phyloP scores from a whole-genome alignment of 129 eudicot species.

The Heracleum sosnowskyi region DNA sequence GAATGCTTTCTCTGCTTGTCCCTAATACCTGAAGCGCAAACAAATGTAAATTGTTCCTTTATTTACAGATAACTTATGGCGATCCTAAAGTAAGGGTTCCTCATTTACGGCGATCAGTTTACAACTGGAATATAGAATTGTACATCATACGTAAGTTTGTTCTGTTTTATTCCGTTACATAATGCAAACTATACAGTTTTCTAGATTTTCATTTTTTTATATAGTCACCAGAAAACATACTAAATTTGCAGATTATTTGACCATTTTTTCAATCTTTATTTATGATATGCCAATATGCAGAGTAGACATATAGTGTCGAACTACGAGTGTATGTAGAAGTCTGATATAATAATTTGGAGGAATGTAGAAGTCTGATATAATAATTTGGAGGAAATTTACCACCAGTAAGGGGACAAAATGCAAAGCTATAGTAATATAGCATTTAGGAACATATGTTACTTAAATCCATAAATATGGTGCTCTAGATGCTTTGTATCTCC shows the following conservation, averaged over 20 bases:
- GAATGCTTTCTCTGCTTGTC: conserved; percentile 8
- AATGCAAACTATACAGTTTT: background rate
- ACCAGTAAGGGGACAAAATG: background rate
- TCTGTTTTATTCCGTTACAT: background rate
- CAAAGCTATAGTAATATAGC: background rate
- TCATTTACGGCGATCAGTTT: conserved; percentile 56
- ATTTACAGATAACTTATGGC: conserved; percentile 90
- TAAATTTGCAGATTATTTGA: background rate
- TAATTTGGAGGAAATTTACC: background rate
- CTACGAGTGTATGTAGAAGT: background rate
- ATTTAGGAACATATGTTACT: background rate
- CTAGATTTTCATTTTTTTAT: background rate
- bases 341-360: background rate
- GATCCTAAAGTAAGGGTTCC: conserved; percentile 85
- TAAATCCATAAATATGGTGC: background rate
- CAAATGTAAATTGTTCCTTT: conserved; percentile 5
- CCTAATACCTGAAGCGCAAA: background rate
- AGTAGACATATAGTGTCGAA: background rate
- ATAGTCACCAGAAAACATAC: background rate
- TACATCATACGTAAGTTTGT: conserved; percentile 70
- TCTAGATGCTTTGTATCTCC: background rate
- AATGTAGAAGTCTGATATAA: background rate
- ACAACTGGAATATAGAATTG: conserved; percentile 80
- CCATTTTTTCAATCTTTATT: background rate
- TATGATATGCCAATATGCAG: background rate